Percentiles rank a stretch among this genome's conserved stretches.
phyloP scores from a whole-genome alignment of 2,329 filamentous ascomycete species.

The Ophiocordyceps sinensis region DNA sequence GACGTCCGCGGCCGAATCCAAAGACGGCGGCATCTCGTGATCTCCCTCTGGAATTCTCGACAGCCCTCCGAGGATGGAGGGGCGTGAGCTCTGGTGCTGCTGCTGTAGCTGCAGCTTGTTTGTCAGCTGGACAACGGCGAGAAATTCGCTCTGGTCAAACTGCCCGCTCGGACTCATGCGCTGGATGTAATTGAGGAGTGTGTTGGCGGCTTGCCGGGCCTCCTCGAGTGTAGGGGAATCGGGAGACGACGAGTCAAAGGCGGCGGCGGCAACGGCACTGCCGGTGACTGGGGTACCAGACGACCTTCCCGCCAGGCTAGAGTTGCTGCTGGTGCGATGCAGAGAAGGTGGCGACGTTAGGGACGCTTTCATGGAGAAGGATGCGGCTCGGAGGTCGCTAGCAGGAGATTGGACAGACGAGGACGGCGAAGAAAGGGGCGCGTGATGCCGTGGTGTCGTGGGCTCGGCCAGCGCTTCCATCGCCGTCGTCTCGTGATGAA shows the following conservation, averaged over 20 bases:
- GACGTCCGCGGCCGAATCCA: constrained; percentile 15
- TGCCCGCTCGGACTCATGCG: constrained; percentile 50
- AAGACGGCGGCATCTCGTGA: constrained; percentile 25
- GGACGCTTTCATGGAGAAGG: constrained; percentile 29
- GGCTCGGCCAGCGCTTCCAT: constrained; percentile 20
- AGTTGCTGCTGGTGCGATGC: constrained; percentile 19
- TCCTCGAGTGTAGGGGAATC: constrained; percentile 71
- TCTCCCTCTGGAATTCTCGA: constrained; percentile 45
- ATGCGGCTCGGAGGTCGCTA: constrained; percentile 26
- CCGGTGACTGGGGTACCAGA: constrained; percentile 8
- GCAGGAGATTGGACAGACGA: constrained; percentile 38
- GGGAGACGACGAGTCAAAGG: constrained; percentile 37
- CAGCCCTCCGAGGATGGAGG: constrained; percentile 32
- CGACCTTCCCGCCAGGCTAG: constrained; percentile 16
- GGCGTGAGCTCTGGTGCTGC: constrained; percentile 22
- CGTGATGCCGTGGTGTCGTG: constrained; percentile 34
- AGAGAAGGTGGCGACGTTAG: constrained; percentile 23
- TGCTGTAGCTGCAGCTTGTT: constrained; percentile 68
- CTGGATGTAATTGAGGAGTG: constrained; percentile 70
- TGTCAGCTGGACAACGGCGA: constrained; percentile 66
- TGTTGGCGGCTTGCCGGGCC: constrained; percentile 65
- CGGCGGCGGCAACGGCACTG: constrained; percentile 1
- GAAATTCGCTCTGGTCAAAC: constrained; percentile 63
- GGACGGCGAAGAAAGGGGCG: constrained; percentile 31
- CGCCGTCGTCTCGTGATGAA: constrained; percentile 21